Evolutionary conservation across 2,329 filamentous ascomycete species (phyloP).

Genomic region (Fusarium secorum): DNA sequence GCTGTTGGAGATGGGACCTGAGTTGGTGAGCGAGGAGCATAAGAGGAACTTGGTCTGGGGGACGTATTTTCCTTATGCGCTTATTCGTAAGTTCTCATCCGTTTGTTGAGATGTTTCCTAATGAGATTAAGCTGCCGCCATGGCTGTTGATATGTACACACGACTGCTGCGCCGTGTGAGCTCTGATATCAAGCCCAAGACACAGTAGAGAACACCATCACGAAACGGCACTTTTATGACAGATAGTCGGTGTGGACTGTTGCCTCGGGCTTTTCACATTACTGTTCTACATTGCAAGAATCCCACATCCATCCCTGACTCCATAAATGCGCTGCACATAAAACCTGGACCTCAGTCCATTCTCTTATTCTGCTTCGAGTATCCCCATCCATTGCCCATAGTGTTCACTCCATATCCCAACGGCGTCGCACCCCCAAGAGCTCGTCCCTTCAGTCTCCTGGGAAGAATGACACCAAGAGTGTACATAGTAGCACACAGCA

Average conservation of each 20-base stretch:
- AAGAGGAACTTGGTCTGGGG: conserved; percentile 58
- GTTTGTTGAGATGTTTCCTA: neutral
- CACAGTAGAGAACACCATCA: conserved; percentile 11
- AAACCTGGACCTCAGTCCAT: conserved; percentile 49
- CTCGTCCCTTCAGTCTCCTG: conserved; percentile 57
- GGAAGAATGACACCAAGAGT: conserved; percentile 69
- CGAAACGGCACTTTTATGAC: neutral
- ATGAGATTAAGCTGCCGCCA: conserved; percentile 53
- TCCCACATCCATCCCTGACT: conserved; percentile 29
- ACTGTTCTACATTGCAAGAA: conserved; percentile 21
- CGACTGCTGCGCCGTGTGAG: conserved; percentile 58
- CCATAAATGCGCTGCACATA: conserved; percentile 32
- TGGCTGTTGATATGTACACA: conserved; percentile 63
- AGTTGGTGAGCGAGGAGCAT: conserved; percentile 52
- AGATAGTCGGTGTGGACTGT: conserved; percentile 10
- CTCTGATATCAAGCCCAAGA: conserved; percentile 51
- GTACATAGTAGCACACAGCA: conserved; percentile 63
- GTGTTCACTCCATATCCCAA: conserved; percentile 62
- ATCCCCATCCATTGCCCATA: conserved; percentile 67
- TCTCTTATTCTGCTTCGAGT: conserved; percentile 55
- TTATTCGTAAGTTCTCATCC: conserved; percentile 57
- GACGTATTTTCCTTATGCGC: conserved; percentile 60
- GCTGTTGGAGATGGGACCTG: conserved; percentile 57
- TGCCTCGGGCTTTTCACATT: conserved; percentile 19
- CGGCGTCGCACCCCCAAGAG: conserved; percentile 65